Conservation (phyloP, 768 basidiomycete species). For the Hemileccinum rubropunctum region DNA sequence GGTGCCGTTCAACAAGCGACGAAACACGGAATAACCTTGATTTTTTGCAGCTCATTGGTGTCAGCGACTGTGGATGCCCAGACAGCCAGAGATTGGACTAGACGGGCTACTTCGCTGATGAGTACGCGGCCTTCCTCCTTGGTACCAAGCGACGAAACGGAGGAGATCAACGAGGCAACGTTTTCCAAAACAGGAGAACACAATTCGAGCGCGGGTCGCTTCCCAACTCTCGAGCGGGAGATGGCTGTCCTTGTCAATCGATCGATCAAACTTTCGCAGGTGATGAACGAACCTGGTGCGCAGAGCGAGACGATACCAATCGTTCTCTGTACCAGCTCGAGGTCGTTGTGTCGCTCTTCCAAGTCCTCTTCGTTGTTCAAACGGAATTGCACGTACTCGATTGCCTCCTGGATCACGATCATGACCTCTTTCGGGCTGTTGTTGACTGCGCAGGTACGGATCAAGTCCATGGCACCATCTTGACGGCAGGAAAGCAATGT, state of each 20-base stretch:
- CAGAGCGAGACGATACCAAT: conserved; percentile 20
- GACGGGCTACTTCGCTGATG: conserved; percentile 13
- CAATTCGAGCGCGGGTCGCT: conserved; percentile 18
- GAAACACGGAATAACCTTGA: conserved; percentile 18
- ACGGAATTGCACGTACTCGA: conserved; percentile 30
- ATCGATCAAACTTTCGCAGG: not conserved
- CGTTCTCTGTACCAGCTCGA: conserved; percentile 7
- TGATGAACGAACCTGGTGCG: conserved; percentile 17
- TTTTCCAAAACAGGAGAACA: conserved; percentile 20
- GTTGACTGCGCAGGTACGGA: conserved; percentile 29
- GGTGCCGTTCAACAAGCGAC: not conserved
- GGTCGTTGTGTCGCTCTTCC: conserved; percentile 12
- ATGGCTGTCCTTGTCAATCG: conserved; percentile 19
- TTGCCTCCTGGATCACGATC: conserved; percentile 39
- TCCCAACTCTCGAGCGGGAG: conserved; percentile 24
- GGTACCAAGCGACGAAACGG: conserved; percentile 12
- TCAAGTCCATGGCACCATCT: conserved; percentile 31
- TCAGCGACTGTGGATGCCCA: conserved; percentile 16
- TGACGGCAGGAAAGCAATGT: conserved; percentile 31
- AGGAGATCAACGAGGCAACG: conserved; percentile 12
- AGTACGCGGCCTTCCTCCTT: conserved; percentile 19
- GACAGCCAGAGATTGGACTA: conserved; percentile 11
- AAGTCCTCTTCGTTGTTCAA: conserved; percentile 14
- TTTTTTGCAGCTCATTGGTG: not conserved
- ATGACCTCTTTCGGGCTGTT: conserved; percentile 41